Percentiles rank a stretch among this genome's conserved stretches.
These are phyloP conservation scores for Ogataea nonfermentans DNA, from an alignment of 805 yeast species.

Conservation along the genomic window DNA sequence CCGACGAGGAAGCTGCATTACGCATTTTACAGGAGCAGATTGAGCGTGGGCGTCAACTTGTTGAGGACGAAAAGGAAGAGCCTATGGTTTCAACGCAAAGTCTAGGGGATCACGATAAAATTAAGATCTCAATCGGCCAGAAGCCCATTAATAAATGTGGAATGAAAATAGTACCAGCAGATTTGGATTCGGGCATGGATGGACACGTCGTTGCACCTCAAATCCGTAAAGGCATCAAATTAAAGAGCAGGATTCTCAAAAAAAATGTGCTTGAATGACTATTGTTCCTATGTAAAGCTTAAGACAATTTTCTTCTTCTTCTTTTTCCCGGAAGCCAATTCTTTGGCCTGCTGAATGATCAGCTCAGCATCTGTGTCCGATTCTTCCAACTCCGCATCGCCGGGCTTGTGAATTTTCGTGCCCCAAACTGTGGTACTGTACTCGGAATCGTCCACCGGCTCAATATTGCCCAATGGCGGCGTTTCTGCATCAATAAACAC, in stretches of 20 bases:
- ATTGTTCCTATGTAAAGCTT: slow-evolving; percentile 31
- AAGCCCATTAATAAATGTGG: slow-evolving; percentile 32
- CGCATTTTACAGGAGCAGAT: slow-evolving; percentile 54
- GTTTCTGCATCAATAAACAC: slow-evolving; percentile 17
- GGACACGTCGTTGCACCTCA: slow-evolving; percentile 13
- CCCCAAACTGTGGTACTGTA: slow-evolving; percentile 70
- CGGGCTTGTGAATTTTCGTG: slow-evolving; percentile 49
- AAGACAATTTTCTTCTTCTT: slow-evolving; percentile 37
- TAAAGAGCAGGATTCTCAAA: slow-evolving; percentile 16
- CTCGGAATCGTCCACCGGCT: slow-evolving; percentile 11
- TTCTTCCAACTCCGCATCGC: slow-evolving; percentile 38
- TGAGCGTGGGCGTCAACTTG: slow-evolving; percentile 36
- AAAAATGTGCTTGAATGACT: slow-evolving; percentile 65
- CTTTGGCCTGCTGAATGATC: slow-evolving; percentile 51
- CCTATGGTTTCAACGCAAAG: slow-evolving; percentile 2
- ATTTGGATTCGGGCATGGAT: slow-evolving; percentile 17
- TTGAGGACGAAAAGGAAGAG: slow-evolving; percentile 9
- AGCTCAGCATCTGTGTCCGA: slow-evolving; percentile 48
- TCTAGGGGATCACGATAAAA: slow-evolving; percentile 17
- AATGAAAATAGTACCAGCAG: slow-evolving; percentile 26
- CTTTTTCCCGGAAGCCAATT: slow-evolving; percentile 38
- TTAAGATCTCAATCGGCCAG: slow-evolving; percentile 17
- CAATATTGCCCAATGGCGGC: slow-evolving; percentile 15
- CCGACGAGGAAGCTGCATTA: slow-evolving; percentile 47
- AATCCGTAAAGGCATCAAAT: slow-evolving; percentile 9